These are phyloP conservation scores for Syzygium syzygioides DNA, from an alignment of 441 rosid genomes.

Conservation along the genomic window DNA sequence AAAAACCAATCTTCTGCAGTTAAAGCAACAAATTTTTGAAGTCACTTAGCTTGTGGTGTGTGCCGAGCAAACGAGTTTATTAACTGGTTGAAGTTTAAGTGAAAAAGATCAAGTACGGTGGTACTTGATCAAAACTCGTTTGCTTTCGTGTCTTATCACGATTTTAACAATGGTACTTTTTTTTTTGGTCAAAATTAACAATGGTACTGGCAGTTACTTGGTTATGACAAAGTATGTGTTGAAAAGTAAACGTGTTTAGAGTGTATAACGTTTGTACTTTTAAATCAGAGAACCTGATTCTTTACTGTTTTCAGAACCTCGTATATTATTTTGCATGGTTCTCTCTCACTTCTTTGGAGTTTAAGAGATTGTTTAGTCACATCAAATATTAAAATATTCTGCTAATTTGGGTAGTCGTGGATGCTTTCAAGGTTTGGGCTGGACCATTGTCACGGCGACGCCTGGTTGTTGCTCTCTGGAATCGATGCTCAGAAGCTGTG, in stretches of 20 bases:
- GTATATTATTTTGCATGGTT: neutral
- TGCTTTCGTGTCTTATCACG: neutral
- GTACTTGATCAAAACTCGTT: neutral
- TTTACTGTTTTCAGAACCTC: neutral
- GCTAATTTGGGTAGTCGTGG: neutral
- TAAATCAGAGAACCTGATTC: neutral
- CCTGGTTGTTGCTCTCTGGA: conserved; percentile 77
- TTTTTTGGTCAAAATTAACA: neutral
- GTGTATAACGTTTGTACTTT: neutral
- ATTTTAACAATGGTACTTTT: neutral
- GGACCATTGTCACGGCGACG: conserved; percentile 76
- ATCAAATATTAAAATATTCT: neutral
- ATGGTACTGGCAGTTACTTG: neutral
- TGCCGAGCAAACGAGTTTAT: neutral
- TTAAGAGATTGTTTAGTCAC: neutral
- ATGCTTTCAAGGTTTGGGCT: conserved; percentile 65
- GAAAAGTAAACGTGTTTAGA: neutral
- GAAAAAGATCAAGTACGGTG: neutral
- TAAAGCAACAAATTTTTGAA: neutral
- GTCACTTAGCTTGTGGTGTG: neutral
- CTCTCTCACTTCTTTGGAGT: neutral
- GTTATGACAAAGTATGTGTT: neutral
- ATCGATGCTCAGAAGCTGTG: conserved; percentile 63
- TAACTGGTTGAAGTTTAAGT: neutral
- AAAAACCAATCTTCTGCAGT: neutral